These are phyloP conservation scores for Pleurotus sapidus DNA, from an alignment of 768 basidiomycete genomes.

Conservation along the genomic window DNA sequence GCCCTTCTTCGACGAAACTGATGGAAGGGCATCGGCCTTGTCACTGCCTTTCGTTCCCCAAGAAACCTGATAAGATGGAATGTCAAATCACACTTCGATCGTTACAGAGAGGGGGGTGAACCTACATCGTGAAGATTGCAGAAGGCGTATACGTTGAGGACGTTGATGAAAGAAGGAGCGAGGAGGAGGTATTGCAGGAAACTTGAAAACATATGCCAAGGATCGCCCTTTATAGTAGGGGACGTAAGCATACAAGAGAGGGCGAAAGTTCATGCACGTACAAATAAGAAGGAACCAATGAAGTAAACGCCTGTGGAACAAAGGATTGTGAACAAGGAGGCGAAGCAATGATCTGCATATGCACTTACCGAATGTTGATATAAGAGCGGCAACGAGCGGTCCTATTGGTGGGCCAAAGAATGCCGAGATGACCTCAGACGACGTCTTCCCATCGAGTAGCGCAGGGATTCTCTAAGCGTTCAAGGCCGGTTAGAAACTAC, in stretches of 20 bases:
- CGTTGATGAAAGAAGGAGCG: slow-evolving; percentile 91
- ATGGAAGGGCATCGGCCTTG: slow-evolving; percentile 89
- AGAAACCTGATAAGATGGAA: slow-evolving; percentile 48
- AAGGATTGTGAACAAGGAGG: neutral
- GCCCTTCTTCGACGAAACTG: slow-evolving; percentile 83
- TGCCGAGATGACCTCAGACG: neutral
- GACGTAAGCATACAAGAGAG: neutral
- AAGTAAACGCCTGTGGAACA: slow-evolving; percentile 64
- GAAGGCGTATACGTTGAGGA: slow-evolving; percentile 95
- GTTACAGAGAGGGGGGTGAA: slow-evolving; percentile 5
- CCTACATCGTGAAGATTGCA: slow-evolving; percentile 89
- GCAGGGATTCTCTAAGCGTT: neutral
- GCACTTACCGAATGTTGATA: slow-evolving; percentile 75
- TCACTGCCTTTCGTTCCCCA: slow-evolving; percentile 97
- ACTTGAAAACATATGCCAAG: slow-evolving; percentile 96
- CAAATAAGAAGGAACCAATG: slow-evolving; percentile 78
- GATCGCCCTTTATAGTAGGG: slow-evolving; percentile 62
- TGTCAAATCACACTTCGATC: neutral
- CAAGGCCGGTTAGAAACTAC: too few relatives aligned
- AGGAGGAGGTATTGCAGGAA: slow-evolving; percentile 88
- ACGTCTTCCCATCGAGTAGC: slow-evolving; percentile 5
- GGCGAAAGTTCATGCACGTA: slow-evolving; percentile 33
- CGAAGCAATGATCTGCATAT: too few relatives aligned
- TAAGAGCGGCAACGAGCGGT: slow-evolving; percentile 80
- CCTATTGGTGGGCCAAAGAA: slow-evolving; percentile 78